Percentiles rank a stretch among this genome's conserved stretches.
These are phyloP conservation scores for Bipolaris oryzae DNA, from an alignment of 2,329 filamentous ascomycete species.

Conservation along the genomic window DNA sequence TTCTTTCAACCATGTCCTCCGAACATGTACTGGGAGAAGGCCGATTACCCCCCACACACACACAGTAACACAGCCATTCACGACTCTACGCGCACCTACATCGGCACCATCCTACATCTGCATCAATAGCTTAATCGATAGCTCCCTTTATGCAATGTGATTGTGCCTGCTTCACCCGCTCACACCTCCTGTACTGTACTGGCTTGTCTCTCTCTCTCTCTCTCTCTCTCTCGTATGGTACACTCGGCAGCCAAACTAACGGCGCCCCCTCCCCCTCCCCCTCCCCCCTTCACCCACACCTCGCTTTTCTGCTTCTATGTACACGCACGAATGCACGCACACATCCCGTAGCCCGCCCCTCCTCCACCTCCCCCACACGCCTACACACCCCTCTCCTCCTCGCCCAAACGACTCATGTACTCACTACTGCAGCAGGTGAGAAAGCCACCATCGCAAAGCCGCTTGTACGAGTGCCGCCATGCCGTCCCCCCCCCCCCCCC, in stretches of 20 bases:
- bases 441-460: neutral
- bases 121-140: conserved; percentile 17
- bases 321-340: neutral
- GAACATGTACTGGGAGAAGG: neutral
- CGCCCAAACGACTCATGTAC: neutral
- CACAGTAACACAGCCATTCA: conserved; percentile 5
- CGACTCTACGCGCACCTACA: neutral
- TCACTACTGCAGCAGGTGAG: neutral
- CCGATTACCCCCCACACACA: neutral
- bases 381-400: neutral
- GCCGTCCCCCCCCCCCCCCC: neutral
- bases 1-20: conserved; percentile 11
- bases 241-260: neutral
- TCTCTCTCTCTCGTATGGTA: too few species aligned
- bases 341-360: neutral
- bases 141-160: conserved; percentile 13
- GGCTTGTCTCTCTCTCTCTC: neutral
- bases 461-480: neutral
- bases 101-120: conserved; percentile 5
- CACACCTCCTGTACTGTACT: conserved; percentile 1
- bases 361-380: neutral
- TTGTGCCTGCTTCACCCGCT: conserved; percentile 16
- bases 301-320: neutral
- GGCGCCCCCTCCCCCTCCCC: too few species aligned
- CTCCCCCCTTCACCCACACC: neutral